phyloP scores from a whole-genome alignment of 352 stramenopile species.

The Phytophthora fragariae region DNA sequence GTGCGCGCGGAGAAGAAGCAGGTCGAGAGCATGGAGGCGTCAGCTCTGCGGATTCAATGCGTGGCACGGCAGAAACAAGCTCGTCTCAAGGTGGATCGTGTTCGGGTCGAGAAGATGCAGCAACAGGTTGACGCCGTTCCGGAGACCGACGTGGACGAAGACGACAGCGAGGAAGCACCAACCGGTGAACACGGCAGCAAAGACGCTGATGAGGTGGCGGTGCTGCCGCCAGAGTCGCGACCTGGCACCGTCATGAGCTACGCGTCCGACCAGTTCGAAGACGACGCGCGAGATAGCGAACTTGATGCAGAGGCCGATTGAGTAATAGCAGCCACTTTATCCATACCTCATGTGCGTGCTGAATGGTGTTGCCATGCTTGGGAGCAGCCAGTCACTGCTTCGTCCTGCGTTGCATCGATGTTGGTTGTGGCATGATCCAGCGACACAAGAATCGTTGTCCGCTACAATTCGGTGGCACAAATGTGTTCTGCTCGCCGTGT shows the following conservation, averaged over 20 bases:
- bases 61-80: constrained; percentile 58
- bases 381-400: neutral
- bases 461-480: neutral
- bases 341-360: neutral
- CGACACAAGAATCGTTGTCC: neutral
- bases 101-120: constrained; percentile 27
- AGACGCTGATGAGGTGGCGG: neutral
- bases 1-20: constrained; percentile 30
- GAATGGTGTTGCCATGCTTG: neutral
- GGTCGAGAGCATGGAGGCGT: constrained; percentile 23
- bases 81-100: constrained; percentile 43
- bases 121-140: neutral
- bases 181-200: neutral
- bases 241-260: constrained; percentile 72
- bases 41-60: constrained; percentile 65
- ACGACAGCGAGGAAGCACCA: neutral
- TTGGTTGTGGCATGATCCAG: neutral
- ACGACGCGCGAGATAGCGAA: constrained; percentile 43
- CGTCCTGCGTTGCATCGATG: constrained; percentile 1
- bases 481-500: neutral
- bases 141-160: constrained; percentile 8
- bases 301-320: constrained; percentile 6
- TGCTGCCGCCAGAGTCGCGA: constrained; percentile 16
- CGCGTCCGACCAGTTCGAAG: constrained; percentile 68
- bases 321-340: neutral